phyloP scores from a whole-genome alignment of 768 basidiomycete genomes.

The Termitomyces sp. region DNA sequence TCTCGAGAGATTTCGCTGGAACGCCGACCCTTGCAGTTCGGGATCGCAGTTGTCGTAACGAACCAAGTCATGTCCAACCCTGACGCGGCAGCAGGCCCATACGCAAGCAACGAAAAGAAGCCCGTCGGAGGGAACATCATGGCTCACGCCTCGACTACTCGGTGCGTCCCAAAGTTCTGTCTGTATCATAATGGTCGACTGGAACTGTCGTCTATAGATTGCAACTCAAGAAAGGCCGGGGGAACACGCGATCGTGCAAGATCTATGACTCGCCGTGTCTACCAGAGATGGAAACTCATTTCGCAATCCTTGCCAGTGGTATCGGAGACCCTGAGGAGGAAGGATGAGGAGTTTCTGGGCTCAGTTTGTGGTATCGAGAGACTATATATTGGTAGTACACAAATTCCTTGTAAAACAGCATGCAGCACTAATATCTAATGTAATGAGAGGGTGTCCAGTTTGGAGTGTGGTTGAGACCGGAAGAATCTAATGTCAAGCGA shows the following conservation, averaged over 20 bases:
- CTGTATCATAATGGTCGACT: background rate
- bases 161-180: constrained; percentile 38
- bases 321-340: constrained; percentile 96
- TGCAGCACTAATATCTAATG: constrained; percentile 19
- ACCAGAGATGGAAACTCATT: constrained; percentile 93
- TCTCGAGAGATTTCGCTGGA: constrained; percentile 8
- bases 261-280: constrained; percentile 98
- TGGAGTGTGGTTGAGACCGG: constrained; percentile 13
- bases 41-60: constrained; percentile 94
- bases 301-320: constrained; percentile 87
- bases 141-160: constrained; percentile 97
- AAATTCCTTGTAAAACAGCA: constrained; percentile 18
- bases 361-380: constrained; percentile 3
- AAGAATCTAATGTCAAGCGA: constrained; percentile 39
- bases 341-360: constrained; percentile 23
- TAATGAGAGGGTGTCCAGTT: constrained; percentile 34
- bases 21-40: constrained; percentile 54
- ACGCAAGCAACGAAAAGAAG: constrained; percentile 90
- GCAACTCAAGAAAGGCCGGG: constrained; percentile 89
- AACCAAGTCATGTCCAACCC: constrained; percentile 99
- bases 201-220: constrained; percentile 39
- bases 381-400: constrained; percentile 18
- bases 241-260: constrained; percentile 89
- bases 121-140: constrained; percentile 99
- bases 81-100: constrained; percentile 86